phyloP scores from a whole-genome alignment of 495 filamentous ascomycete genomes.

The Podospora conica region DNA sequence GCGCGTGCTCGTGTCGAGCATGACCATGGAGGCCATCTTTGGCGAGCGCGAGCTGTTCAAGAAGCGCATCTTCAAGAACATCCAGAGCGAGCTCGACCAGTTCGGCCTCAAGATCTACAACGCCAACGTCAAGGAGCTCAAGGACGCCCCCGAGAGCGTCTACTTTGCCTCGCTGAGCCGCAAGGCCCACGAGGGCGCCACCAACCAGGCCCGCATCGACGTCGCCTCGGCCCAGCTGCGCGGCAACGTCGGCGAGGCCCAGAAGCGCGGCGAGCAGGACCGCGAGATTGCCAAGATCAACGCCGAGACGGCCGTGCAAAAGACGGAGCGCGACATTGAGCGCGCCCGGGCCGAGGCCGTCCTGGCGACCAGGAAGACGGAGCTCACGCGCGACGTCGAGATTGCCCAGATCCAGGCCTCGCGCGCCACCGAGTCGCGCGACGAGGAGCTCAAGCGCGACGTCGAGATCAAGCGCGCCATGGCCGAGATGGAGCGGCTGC shows the following conservation, averaged over 20 bases:
- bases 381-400: constrained; percentile 62
- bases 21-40: constrained; percentile 88
- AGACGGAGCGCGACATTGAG: constrained; percentile 76
- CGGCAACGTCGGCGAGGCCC: constrained; percentile 73
- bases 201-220: constrained; percentile 52
- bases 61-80: constrained; percentile 66
- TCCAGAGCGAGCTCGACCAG: constrained; percentile 66
- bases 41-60: constrained; percentile 76
- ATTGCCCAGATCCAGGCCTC: constrained; percentile 64
- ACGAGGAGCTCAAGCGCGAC: constrained; percentile 68
- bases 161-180: constrained; percentile 74
- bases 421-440: constrained; percentile 61
- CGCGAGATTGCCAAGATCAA: constrained; percentile 78
- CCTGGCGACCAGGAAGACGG: constrained; percentile 61
- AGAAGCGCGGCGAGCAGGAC: constrained; percentile 68
- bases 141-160: constrained; percentile 66
- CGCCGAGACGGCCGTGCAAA: constrained; percentile 71
- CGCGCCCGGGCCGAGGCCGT: constrained; percentile 70
- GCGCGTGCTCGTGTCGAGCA: constrained; percentile 65
- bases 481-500: constrained; percentile 70
- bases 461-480: constrained; percentile 69
- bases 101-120: constrained; percentile 72
- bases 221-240: constrained; percentile 72
- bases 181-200: constrained; percentile 78
- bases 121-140: constrained; percentile 75